Evolutionary conservation across 305 asterid species (phyloP).

Genomic region (Coffea humblotiana): DNA sequence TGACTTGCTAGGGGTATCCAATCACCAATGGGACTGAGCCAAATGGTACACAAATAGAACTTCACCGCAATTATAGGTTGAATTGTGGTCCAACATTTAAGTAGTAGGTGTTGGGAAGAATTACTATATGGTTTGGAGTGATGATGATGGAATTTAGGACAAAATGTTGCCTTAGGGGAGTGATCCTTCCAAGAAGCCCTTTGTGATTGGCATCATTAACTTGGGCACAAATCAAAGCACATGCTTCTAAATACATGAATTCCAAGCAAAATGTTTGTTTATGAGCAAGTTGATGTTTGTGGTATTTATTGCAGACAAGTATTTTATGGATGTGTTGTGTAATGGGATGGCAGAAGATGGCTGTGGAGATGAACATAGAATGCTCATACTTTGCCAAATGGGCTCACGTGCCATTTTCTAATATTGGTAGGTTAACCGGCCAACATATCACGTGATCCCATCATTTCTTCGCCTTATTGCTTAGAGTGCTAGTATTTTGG

Average conservation of each 20-base stretch:
- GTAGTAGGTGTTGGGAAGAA: not conserved
- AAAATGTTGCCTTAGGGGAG: not conserved
- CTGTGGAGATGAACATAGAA: not conserved
- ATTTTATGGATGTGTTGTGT: not conserved
- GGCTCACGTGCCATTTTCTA: slow-evolving; percentile 10
- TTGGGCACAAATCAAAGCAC: not conserved
- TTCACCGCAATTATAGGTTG: not conserved
- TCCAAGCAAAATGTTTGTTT: not conserved
- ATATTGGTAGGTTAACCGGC: not conserved
- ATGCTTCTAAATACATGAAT: not conserved
- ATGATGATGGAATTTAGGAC: slow-evolving; percentile 9
- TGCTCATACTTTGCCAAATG: not conserved
- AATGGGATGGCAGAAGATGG: not conserved
- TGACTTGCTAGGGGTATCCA: no score
- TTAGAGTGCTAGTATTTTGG: no score
- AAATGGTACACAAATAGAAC: not conserved
- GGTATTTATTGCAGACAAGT: no score
- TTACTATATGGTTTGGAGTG: not conserved
- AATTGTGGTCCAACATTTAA: not conserved
- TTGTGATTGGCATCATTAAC: slow-evolving; percentile 13
- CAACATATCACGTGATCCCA: slow-evolving; percentile 17
- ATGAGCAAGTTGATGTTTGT: not conserved
- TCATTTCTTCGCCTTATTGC: not conserved
- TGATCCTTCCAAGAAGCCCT: not conserved
- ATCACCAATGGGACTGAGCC: not conserved